Percentiles rank a stretch among this genome's conserved stretches.
Conservation (phyloP, 257 asterid genomes). For the Solanum virginianum region DNA sequence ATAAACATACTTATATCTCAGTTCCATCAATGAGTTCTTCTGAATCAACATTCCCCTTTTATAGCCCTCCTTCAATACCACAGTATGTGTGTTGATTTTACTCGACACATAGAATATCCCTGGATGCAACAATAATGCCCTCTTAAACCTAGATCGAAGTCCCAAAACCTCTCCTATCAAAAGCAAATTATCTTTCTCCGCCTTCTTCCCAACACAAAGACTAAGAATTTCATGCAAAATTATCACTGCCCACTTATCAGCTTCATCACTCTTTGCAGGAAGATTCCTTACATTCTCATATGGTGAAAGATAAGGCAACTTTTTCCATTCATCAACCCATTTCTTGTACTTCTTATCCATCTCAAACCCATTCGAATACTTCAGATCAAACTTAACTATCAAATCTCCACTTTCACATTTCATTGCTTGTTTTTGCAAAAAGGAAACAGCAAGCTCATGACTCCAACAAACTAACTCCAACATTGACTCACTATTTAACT, state of each 20-base stretch:
- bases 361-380: constrained; percentile 56
- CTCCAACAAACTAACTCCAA: constrained; percentile 87
- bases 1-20: constrained; percentile 52
- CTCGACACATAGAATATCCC: constrained; percentile 76
- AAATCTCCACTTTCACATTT: neutral
- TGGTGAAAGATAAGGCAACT: constrained; percentile 73
- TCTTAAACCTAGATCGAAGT: constrained; percentile 72
- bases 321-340: constrained; percentile 91
- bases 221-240: constrained; percentile 72
- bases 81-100: constrained; percentile 59
- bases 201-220: constrained; percentile 73
- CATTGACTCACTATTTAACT: constrained; percentile 26
- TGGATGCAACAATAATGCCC: constrained; percentile 66
- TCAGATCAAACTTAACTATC: constrained; percentile 23
- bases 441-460: constrained; percentile 64
- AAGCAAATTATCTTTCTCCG: constrained; percentile 61
- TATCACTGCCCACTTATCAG: constrained; percentile 73
- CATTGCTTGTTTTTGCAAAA: constrained; percentile 31
- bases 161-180: constrained; percentile 73
- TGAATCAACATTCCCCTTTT: constrained; percentile 57
- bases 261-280: constrained; percentile 39
- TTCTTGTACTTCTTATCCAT: constrained; percentile 75
- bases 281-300: constrained; percentile 55
- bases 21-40: constrained; percentile 46
- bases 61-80: constrained; percentile 71